Base-by-base conservation (phyloP, 2,329 filamentous ascomycete genomes). In the Leptographium radiaticola region DNA sequence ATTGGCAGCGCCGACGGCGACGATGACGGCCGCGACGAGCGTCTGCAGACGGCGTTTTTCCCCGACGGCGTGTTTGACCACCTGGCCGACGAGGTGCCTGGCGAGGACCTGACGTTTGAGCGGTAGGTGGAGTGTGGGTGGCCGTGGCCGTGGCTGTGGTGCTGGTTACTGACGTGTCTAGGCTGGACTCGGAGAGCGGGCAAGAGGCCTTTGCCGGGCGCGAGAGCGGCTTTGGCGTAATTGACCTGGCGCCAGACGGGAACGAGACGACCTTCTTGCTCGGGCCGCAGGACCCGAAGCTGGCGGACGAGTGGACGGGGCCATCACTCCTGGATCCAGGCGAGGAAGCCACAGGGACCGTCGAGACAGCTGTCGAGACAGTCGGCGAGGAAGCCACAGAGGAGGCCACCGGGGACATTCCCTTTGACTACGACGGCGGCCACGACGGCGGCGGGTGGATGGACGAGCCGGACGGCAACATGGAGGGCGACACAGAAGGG, bases 31-130 rank as follows among this genome's bases (percentile, higher is more conserved):
- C 70, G 71, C 3, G 71, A 73, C 39, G 64, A 70, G 4, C 71
- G 68, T 0, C 67, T 73, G 13, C 71, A 73, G 55, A 74, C 74
- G 0, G 76, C 73, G 3, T 79, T 80, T 59, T 79, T 80, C 53
- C 74, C 76, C 2, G 64, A 73, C 18, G 66, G 64, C 1, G 59
- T 74, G 10, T 69, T 74, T 43, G 71, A 75, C 51, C 64, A 75
- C 4, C 64, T 71, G 13, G 70, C 65, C 5, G 66, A 69, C 11
- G 66, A 67, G 4, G 63, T 60, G 30, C 58, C 68, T 13, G 66
- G 67, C 12, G 71, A 71, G 31, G 66, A 73, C 48, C 62, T 65
- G 4, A 69, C 69, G 2, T 68, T 73, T 53, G 73, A 75, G 55
- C 68, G 71, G 71, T 74, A 64, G 47, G 64, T 39, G 39, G 39